Percentiles rank a stretch among this genome's conserved stretches.
These are phyloP conservation scores for Saccharomycopsis sp. DNA, from an alignment of 805 yeast species.

Conservation along the genomic window DNA sequence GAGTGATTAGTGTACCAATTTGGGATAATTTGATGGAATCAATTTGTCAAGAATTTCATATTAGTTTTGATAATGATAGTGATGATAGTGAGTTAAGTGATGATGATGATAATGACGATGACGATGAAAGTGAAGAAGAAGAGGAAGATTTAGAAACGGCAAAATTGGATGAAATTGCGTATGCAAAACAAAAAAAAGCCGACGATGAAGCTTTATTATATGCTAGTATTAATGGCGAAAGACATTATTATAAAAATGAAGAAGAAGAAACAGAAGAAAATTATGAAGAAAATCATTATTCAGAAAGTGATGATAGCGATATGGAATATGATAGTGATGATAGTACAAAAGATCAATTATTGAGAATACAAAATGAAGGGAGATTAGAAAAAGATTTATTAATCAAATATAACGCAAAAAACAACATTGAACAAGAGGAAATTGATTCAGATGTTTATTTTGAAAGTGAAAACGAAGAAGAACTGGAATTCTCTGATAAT, in stretches of 20 bases:
- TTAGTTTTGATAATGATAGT: slow-evolving; percentile 14
- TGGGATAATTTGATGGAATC: slow-evolving; percentile 19
- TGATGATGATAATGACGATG: slow-evolving; percentile 2
- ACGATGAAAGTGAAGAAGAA: not conserved
- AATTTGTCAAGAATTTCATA: slow-evolving; percentile 12
- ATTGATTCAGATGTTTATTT: slow-evolving; percentile 3
- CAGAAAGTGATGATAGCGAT: not conserved
- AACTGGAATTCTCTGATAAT: slow-evolving; percentile 1
- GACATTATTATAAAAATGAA: not conserved
- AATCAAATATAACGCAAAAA: slow-evolving; percentile 4
- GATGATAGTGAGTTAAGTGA: slow-evolving; percentile 9
- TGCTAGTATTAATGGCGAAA: not conserved
- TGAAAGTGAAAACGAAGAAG: slow-evolving; percentile 7
- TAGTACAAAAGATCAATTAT: slow-evolving; percentile 15
- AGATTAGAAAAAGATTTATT: slow-evolving; percentile 8
- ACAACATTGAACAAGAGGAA: not conserved
- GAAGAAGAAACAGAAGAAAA: not conserved
- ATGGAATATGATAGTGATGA: slow-evolving; percentile 17
- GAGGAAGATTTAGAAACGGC: not conserved
- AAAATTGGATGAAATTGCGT: not conserved
- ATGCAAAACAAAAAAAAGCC: not conserved
- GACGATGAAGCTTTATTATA: not conserved
- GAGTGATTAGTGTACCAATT: slow-evolving; percentile 15
- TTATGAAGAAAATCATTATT: not conserved
- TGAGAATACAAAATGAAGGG: slow-evolving; percentile 13